Evolutionary conservation across 176 grass and related monocot genomes (phyloP), one percentile per base, ranked within the genome.

Genomic region (Ensete ventricosum): DNA sequence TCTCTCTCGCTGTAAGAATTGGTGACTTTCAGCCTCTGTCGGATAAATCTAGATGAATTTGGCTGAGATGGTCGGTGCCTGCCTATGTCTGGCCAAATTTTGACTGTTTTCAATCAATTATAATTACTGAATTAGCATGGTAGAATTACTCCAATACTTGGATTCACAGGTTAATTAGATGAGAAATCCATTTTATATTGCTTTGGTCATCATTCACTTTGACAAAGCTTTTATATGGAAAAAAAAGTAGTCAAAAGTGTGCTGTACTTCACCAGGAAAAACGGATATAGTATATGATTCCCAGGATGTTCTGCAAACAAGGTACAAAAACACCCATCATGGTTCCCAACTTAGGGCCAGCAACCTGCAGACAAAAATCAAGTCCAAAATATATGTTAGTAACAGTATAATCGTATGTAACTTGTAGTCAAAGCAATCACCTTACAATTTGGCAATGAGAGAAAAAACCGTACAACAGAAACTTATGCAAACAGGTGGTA

Each of bases 261-360:
- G 17, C 50, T 22, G 48, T 21, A 70, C 67, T 69, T 50, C 85
- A 99, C 95, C 95, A 99, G 55, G 95, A 94, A 84, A 99, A 99
- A 82, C 95, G 90, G 76, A 99, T 99, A 82, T 99, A 99, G 88
- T 94, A 99, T 78, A 99, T 99, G 72, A 99, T 99, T 84, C 95
- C 95, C 86, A 99, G 81, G 64, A 99, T 99, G 81, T 94, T 99
- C 83, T 99, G 95, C 80, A 99, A 82, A 76, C 95, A 99, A 74
- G 95, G 95, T 65, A 99, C 95, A 84, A 99, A 99, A 50, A 99
- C 95, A 76, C 95, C 95, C 95, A 99, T 99, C 86, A 99, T 66
- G 62, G 95, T 99, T 75, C 90, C 88, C 1, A 91, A 85, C 76
- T 94, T 99, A 14, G 88, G 86, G 76, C 80, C 86, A 72, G 84